Evolutionary conservation across 352 stramenopile species (phyloP).

Genomic region (Phytophthora citrophthora): DNA sequence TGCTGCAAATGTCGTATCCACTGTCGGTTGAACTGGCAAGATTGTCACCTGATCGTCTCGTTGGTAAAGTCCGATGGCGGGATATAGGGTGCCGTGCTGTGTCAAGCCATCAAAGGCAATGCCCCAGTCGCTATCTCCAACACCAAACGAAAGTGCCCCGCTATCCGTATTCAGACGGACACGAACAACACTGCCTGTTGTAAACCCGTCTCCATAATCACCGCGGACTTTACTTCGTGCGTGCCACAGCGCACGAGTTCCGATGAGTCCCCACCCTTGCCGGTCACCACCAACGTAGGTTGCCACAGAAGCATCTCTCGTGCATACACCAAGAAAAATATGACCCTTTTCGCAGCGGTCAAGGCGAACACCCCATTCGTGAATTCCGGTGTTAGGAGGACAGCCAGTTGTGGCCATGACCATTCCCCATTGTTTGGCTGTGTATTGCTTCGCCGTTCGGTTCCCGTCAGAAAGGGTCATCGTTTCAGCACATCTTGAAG

Average conservation of each 20-base stretch:
- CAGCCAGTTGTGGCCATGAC: constrained; percentile 88
- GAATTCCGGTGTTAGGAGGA: constrained; percentile 82
- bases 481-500: constrained; percentile 85
- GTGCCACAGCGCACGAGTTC: constrained; percentile 89
- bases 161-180: constrained; percentile 89
- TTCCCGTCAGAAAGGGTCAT: constrained; percentile 88
- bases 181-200: constrained; percentile 82
- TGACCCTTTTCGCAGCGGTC: constrained; percentile 91
- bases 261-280: constrained; percentile 90
- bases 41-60: constrained; percentile 91
- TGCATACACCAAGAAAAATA: constrained; percentile 91
- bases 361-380: constrained; percentile 88
- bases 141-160: constrained; percentile 85
- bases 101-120: constrained; percentile 90
- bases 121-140: constrained; percentile 89
- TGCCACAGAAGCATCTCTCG: constrained; percentile 83
- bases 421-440: constrained; percentile 92
- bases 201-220: constrained; percentile 90
- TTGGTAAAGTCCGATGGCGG: constrained; percentile 89
- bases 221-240: constrained; percentile 90
- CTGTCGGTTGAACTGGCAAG: constrained; percentile 60
- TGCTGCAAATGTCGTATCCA: constrained; percentile 36
- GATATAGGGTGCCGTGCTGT: constrained; percentile 89
- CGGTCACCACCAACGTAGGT: constrained; percentile 91
- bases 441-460: constrained; percentile 89